phyloP scores from a whole-genome alignment of 805 yeast genomes.

The Yarrowia keelungensis region DNA sequence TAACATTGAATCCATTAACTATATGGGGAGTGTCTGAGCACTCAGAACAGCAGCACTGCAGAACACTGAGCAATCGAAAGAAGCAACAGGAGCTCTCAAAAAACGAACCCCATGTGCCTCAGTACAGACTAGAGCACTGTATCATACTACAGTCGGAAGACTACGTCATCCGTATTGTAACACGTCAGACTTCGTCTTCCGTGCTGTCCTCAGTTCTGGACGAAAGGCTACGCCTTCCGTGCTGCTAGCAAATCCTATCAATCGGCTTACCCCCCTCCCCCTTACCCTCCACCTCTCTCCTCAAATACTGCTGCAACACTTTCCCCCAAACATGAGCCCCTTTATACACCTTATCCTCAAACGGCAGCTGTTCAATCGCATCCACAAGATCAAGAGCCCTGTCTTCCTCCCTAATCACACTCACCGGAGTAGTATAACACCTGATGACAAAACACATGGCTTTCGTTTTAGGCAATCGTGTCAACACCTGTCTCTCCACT shows the following conservation, averaged over 20 bases:
- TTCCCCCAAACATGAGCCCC: constrained; percentile 72
- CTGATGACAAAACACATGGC: constrained; percentile 67
- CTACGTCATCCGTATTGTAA: too few relatives aligned
- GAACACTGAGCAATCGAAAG: too few relatives aligned
- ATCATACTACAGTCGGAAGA: too few relatives aligned
- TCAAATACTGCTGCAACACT: constrained; percentile 11
- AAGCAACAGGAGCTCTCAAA: too few relatives aligned
- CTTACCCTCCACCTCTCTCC: constrained; percentile 24
- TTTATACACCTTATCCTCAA: constrained; percentile 65
- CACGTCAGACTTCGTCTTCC: too few relatives aligned
- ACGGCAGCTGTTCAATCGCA: constrained; percentile 70
- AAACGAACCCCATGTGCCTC: too few relatives aligned
- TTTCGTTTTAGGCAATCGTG: constrained; percentile 67
- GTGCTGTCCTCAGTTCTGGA: too few relatives aligned
- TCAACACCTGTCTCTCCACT: constrained; percentile 74
- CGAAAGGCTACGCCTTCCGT: neutral
- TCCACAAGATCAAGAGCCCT: constrained; percentile 60
- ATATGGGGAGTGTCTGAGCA: too few relatives aligned
- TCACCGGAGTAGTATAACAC: constrained; percentile 62
- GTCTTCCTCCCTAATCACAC: constrained; percentile 56
- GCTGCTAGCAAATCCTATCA: constrained; percentile 13
- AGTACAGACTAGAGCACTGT: too few relatives aligned
- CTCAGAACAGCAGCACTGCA: too few relatives aligned
- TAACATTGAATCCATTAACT: too few relatives aligned
- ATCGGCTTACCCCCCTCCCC: constrained; percentile 12